These are phyloP conservation scores for Syncephalastrum monosporum DNA, from an alignment of 371 early-diverging fungal genomes.

Conservation along the genomic window DNA sequence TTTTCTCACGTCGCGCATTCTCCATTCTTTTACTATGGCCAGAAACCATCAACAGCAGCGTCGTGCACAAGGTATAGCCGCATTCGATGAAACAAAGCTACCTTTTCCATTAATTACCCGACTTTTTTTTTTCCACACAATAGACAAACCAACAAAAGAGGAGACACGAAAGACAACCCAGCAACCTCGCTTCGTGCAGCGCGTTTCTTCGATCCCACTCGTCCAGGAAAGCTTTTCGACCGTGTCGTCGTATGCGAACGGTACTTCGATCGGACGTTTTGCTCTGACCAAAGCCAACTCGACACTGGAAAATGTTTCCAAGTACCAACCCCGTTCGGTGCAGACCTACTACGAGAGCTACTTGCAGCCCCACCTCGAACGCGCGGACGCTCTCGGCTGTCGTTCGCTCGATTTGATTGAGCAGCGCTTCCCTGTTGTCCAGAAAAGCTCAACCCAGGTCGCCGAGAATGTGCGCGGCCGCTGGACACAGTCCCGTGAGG, in stretches of 20 bases:
- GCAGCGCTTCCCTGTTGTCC: constrained; percentile 60
- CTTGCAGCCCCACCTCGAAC: constrained; percentile 55
- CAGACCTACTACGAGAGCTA: constrained; percentile 48
- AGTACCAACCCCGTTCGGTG: constrained; percentile 46
- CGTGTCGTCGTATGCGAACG: constrained; percentile 48
- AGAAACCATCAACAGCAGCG: too few species aligned
- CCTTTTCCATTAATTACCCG: too few species aligned
- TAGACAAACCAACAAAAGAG: too few species aligned
- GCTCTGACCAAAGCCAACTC: constrained; percentile 45
- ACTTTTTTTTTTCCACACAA: too few species aligned
- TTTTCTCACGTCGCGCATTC: too few species aligned
- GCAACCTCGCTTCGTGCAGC: constrained; percentile 37
- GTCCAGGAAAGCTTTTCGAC: constrained; percentile 59
- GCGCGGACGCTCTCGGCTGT: constrained; percentile 62
- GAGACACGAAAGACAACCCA: too few species aligned
- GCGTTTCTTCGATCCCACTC: constrained; percentile 63
- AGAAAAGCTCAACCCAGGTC: constrained; percentile 47
- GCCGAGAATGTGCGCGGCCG: constrained; percentile 31
- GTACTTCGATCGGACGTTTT: constrained; percentile 48
- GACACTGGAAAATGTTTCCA: constrained; percentile 42
- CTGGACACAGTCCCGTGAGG: constrained; percentile 42
- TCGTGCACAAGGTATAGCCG: too few species aligned
- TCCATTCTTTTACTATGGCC: too few species aligned
- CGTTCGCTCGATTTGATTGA: constrained; percentile 67
- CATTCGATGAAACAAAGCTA: too few species aligned